phyloP scores from a whole-genome alignment of 768 basidiomycete genomes.

The Lentinula edodes region DNA sequence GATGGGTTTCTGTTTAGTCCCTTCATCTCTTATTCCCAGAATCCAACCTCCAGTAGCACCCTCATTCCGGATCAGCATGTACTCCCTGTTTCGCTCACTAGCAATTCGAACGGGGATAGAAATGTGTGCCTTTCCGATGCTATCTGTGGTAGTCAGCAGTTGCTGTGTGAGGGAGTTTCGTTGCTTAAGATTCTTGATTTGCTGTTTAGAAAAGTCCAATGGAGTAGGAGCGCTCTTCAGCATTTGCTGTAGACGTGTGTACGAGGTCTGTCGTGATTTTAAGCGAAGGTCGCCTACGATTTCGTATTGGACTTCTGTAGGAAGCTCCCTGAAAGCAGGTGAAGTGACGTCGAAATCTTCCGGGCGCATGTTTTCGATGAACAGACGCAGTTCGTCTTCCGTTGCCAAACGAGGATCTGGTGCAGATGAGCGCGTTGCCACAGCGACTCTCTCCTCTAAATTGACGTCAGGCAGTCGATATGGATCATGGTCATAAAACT shows the following conservation, averaged over 20 bases:
- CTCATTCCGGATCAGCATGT: slow-evolving; percentile 92
- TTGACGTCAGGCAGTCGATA: slow-evolving; percentile 88
- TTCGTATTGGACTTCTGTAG: slow-evolving; percentile 97
- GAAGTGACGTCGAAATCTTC: slow-evolving; percentile 93
- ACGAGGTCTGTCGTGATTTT: slow-evolving; percentile 92
- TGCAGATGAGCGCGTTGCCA: slow-evolving; percentile 51
- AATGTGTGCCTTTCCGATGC: slow-evolving; percentile 83
- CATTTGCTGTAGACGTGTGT: slow-evolving; percentile 90
- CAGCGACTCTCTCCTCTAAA: slow-evolving; percentile 54
- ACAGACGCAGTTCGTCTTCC: slow-evolving; percentile 86
- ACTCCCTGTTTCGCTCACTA: slow-evolving; percentile 90
- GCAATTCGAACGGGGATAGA: slow-evolving; percentile 92
- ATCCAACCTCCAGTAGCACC: slow-evolving; percentile 90
- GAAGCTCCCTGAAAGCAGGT: slow-evolving; percentile 84
- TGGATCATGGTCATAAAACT: slow-evolving; percentile 80
- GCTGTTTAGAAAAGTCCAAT: slow-evolving; percentile 93
- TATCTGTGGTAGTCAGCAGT: slow-evolving; percentile 86
- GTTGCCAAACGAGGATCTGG: slow-evolving; percentile 94
- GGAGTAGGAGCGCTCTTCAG: slow-evolving; percentile 71
- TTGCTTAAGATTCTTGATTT: slow-evolving; percentile 86
- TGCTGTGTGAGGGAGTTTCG: slow-evolving; percentile 92
- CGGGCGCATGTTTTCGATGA: slow-evolving; percentile 94
- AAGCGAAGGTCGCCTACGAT: slow-evolving; percentile 94
- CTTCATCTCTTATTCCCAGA: slow-evolving; percentile 84
- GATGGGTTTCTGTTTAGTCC: slow-evolving; percentile 81